Evolutionary conservation across 345 rosid genomes (phyloP).

Genomic region (Linum lewisii): DNA sequence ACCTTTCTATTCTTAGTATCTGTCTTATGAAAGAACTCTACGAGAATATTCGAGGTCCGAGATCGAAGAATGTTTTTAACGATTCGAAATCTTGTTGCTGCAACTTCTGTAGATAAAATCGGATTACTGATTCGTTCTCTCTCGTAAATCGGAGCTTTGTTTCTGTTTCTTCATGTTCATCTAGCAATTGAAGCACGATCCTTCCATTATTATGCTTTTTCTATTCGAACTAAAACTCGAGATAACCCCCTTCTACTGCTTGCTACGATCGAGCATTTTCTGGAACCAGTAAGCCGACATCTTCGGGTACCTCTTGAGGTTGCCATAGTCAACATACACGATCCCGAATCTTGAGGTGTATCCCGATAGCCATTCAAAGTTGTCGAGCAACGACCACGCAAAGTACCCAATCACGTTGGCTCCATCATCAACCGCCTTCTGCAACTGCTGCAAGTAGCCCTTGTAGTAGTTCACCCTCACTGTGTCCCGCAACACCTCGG

Average conservation of each 20-base stretch:
- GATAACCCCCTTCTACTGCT: not conserved
- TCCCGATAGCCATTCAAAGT: slow-evolving; percentile 88
- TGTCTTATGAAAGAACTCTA: not conserved
- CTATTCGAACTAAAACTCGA: too few relatives aligned
- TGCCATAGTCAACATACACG: slow-evolving; percentile 66
- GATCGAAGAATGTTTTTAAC: too few relatives aligned
- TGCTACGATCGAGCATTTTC: slow-evolving; percentile 39
- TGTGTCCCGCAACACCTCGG: slow-evolving; percentile 65
- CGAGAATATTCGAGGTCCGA: too few relatives aligned
- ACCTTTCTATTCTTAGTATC: not conserved
- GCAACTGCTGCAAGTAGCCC: slow-evolving; percentile 63
- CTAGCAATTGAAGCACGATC: too few relatives aligned
- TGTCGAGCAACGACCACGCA: slow-evolving; percentile 94
- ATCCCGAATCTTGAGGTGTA: slow-evolving; percentile 95
- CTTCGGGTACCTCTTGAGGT: slow-evolving; percentile 74
- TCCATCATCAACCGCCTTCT: slow-evolving; percentile 76
- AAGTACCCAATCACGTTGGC: slow-evolving; percentile 81
- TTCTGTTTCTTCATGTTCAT: too few relatives aligned
- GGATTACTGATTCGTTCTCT: too few relatives aligned
- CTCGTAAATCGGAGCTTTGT: too few relatives aligned
- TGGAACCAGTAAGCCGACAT: slow-evolving; percentile 91
- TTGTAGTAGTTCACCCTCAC: slow-evolving; percentile 65
- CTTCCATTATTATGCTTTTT: too few relatives aligned
- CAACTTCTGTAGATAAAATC: too few relatives aligned
- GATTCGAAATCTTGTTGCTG: too few relatives aligned